phyloP scores from a whole-genome alignment of 371 early-diverging fungal genomes.

The Circinella umbellata region DNA sequence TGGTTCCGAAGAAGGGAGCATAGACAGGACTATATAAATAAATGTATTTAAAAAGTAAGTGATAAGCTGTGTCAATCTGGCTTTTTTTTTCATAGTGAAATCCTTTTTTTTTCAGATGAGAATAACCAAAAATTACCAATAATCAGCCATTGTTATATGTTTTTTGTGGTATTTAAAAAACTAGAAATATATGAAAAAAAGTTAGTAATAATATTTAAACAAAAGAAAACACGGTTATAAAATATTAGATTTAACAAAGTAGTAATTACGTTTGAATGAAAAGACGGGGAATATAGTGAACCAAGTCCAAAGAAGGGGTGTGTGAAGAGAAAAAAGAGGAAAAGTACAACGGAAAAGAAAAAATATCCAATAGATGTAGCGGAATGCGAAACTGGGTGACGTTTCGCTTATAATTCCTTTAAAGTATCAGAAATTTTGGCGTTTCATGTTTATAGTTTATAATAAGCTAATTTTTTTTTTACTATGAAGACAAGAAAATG shows the following conservation, averaged over 20 bases:
- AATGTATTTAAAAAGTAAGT: neutral
- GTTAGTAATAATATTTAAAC: neutral
- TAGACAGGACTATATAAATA: conserved; percentile 83
- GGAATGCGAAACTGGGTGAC: conserved; percentile 11
- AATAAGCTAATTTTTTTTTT: no score
- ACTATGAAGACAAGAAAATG: no score
- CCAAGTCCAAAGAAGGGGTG: conserved; percentile 8
- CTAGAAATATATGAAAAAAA: neutral
- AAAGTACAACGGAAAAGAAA: neutral
- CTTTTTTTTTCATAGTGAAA: neutral
- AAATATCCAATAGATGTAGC: neutral
- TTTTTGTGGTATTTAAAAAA: conserved; percentile 7
- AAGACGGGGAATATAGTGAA: conserved; percentile 7
- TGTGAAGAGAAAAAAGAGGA: neutral
- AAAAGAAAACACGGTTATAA: neutral
- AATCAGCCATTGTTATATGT: conserved; percentile 24
- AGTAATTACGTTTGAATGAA: conserved; percentile 3
- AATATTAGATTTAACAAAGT: neutral
- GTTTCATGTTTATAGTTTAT: conserved; percentile 3
- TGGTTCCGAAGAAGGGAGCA: conserved; percentile 96
- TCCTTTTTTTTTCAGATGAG: neutral
- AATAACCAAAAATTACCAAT: conserved; percentile 11
- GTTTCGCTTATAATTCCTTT: neutral
- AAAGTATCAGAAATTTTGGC: neutral
- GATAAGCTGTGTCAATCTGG: conserved; percentile 2